Evolutionary conservation across 1,284 basidiomycete genomes (phyloP).

Genomic region (Rhodotorula sp.): DNA sequence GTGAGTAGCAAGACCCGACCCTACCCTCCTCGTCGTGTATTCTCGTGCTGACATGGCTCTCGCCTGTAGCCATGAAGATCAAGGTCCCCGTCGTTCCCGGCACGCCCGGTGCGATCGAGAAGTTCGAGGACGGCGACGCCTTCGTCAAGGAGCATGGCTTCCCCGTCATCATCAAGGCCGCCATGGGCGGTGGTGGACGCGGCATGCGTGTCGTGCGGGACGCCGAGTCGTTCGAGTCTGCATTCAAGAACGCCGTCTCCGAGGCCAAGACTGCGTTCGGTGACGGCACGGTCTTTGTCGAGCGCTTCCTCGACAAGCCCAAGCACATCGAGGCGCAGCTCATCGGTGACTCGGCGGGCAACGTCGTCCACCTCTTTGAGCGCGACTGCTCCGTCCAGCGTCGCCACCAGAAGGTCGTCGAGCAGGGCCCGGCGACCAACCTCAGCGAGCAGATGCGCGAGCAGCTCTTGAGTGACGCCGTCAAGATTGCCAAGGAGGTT

Average conservation of each 20-base stretch:
- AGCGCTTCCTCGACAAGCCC: conserved; percentile 83
- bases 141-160: conserved; percentile 96
- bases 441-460: conserved; percentile 87
- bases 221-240: conserved; percentile 82
- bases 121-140: conserved; percentile 76
- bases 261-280: conserved; percentile 97
- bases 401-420: conserved; percentile 98
- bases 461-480: conserved; percentile 84
- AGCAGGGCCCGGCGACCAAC: conserved; percentile 95
- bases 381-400: conserved; percentile 98
- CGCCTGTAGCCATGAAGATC: conserved; percentile 66
- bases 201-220: conserved; percentile 98
- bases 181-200: conserved; percentile 97
- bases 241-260: conserved; percentile 89
- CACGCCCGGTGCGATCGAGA: conserved; percentile 87
- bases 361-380: conserved; percentile 95
- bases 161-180: conserved; percentile 74
- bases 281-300: conserved; percentile 97
- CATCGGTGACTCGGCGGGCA: conserved; percentile 84
- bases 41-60: conserved; percentile 45
- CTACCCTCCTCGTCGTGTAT: too few species aligned
- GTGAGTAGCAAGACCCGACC: too few species aligned
- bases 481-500: conserved; percentile 89
- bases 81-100: conserved; percentile 97
- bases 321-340: conserved; percentile 13